Evolutionary conservation across 768 basidiomycete species (phyloP), one percentile per base, ranked within the genome.

Genomic region (Boletellus ananas): DNA sequence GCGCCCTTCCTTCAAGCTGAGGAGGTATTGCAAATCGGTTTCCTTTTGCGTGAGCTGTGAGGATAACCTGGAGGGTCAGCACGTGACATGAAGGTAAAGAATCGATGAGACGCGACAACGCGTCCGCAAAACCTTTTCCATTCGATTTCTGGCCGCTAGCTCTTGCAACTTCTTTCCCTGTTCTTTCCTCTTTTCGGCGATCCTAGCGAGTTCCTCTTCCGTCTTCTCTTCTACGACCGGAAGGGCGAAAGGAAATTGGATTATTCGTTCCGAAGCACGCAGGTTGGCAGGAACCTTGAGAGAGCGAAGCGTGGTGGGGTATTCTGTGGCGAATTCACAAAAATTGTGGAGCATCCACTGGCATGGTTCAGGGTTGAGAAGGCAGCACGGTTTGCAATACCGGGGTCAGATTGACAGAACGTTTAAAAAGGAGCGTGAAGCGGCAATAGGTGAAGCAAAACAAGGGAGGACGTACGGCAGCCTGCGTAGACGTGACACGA

Each of bases 321-420:
- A 98, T 67, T 95, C 86, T 0, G 79, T 68, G 0, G 92, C 76
- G 58, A 94, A 87, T 67, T 86, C 84, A 66, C 90, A 93, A 58
- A 91, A 86, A 42, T 82, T 89, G 49, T 87, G 87, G 23, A 91
- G 74, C 82, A 98, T 93, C 85, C 91, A 94, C 93, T 97, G 55
- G 11, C 16, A 4, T 8, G 13, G 17, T n/a, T 36, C 31, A 9
- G 17, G n/a, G 3, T 45, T 38, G 11, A 11, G n/a, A 31, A 34
- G 21, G 2, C 23, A 3, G 10, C 16, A 21, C 14, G 6, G 44
- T 25, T 16, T 33, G 27, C 27, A 43, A 16, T 25, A 40, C n/a
- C 14, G 39, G 33, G 18, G n/a, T 12, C 17, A 44, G 29, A 29
- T 29, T 11, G 29, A 29, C 29, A 29, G 10, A 9, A 29, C 11